Percentiles rank a stretch among this genome's conserved stretches.
These are phyloP conservation scores for Gastrolobium villosum DNA, from an alignment of 306 rosid genomes.

Conservation along the genomic window DNA sequence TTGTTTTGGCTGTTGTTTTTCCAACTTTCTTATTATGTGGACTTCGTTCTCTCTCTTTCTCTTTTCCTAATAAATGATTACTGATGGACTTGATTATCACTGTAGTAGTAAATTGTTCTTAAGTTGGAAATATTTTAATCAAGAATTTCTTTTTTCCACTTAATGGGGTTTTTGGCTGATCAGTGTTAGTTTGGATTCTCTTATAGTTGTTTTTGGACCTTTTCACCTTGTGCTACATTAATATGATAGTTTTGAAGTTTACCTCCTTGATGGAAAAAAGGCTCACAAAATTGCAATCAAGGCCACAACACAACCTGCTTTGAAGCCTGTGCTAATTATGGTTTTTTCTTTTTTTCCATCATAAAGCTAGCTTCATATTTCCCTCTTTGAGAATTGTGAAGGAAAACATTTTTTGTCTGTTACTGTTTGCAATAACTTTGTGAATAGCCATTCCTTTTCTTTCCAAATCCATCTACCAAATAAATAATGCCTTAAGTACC, in stretches of 20 bases:
- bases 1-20: conserved; percentile 21
- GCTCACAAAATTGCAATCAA: background rate
- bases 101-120: background rate
- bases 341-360: background rate
- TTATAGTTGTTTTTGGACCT: conserved; percentile 28
- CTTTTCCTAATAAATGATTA: background rate
- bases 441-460: background rate
- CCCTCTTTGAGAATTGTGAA: background rate
- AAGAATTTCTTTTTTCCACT: background rate
- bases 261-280: conserved; percentile 20
- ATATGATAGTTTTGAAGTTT: background rate
- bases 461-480: conserved; percentile 1
- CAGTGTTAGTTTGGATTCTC: background rate
- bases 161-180: background rate
- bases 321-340: background rate
- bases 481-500: background rate
- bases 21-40: background rate
- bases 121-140: conserved; percentile 3
- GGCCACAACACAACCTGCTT: background rate
- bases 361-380: background rate
- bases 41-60: background rate
- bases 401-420: background rate
- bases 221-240: background rate
- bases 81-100: conserved; percentile 3
- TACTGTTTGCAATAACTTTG: background rate